Base-by-base conservation (phyloP, 345 rosid species). In the Linum usitatissimum region DNA sequence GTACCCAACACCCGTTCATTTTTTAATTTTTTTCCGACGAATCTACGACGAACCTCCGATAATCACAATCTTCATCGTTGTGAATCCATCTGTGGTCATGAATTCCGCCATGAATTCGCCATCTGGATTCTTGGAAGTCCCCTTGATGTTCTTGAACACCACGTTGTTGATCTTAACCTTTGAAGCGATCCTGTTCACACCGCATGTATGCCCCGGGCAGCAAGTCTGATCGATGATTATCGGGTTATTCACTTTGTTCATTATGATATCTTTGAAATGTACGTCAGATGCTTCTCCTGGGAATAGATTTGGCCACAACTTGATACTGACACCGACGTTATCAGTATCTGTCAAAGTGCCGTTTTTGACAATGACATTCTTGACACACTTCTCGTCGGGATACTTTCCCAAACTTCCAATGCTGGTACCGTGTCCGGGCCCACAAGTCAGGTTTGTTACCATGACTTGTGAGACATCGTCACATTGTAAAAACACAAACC, bases 391-490 rank as follows among this genome's bases (percentile, higher is more conserved):
- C 53, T 86, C 87, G 6, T 57, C 21, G 0, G 10, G 0, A 61
- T 59, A 74, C 63, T 60, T 76, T 48, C 95, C 95, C 0, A 87
- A 76, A 48, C 49, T 42, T 5, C 49, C 49, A 8, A 42, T 9
- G 49, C 1, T 42, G 54, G 84, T 67, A 38, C 92, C 97, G 59
- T 90, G 95, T 28, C 97, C 97, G 0, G 95, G 92, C 60, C 95
- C 95, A 21, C 97, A 90, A 0, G 60, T 63, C 6, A 87, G 78
- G 57, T 71, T 77, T 77, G 69, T 72, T 66, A 15, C 97, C 92
- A 23, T 80, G 91, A 18, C 81, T 81, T 59, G 85, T 72, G 30
- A 23, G 28, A 23, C 28, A 23, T 23, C n/a, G n/a, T n/a, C n/a
- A n/a, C n/a, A n/a, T n/a, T n/a, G n/a, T n/a, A n/a, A n/a, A n/a